These are phyloP conservation scores for Metrosideros polymorpha DNA, from an alignment of 441 rosid species.

Conservation along the genomic window DNA sequence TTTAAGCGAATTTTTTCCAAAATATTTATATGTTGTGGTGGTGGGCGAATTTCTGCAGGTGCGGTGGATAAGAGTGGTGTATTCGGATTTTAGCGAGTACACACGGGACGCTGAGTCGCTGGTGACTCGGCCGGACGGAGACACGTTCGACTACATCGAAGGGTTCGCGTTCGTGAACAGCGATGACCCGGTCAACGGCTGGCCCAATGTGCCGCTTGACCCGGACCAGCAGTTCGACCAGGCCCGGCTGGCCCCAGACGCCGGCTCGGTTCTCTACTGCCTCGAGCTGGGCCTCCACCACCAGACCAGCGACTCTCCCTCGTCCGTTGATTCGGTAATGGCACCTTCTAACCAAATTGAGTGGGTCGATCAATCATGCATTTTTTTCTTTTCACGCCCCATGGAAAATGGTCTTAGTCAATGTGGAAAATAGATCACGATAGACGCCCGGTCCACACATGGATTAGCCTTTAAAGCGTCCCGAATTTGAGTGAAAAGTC, in stretches of 20 bases:
- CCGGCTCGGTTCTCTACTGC: conserved; percentile 79
- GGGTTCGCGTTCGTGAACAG: conserved; percentile 81
- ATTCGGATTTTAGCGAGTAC: conserved; percentile 59
- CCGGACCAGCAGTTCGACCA: conserved; percentile 33
- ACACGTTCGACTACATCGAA: conserved; percentile 78
- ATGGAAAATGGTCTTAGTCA: not conserved
- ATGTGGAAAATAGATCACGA: no score
- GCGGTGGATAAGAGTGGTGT: conserved; percentile 85
- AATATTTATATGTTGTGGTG: not conserved
- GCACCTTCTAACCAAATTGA: not conserved
- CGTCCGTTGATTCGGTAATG: conserved; percentile 55
- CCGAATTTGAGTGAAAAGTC: no score
- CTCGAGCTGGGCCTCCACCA: conserved; percentile 75
- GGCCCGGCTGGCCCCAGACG: conserved; percentile 25
- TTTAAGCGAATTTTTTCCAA: not conserved
- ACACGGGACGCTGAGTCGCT: conserved; percentile 71
- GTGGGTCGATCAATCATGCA: not conserved
- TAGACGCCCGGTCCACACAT: not conserved
- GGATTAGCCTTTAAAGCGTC: not conserved
- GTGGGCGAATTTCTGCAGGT: conserved; percentile 34
- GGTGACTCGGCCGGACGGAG: conserved; percentile 40
- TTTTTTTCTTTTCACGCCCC: not conserved
- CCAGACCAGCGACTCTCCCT: conserved; percentile 21
- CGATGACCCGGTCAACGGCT: conserved; percentile 74
- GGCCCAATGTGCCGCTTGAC: conserved; percentile 63